Evolutionary conservation across 495 filamentous ascomycete species (phyloP), one percentile per base, ranked within the genome.

Genomic region (Podospora sp.): DNA sequence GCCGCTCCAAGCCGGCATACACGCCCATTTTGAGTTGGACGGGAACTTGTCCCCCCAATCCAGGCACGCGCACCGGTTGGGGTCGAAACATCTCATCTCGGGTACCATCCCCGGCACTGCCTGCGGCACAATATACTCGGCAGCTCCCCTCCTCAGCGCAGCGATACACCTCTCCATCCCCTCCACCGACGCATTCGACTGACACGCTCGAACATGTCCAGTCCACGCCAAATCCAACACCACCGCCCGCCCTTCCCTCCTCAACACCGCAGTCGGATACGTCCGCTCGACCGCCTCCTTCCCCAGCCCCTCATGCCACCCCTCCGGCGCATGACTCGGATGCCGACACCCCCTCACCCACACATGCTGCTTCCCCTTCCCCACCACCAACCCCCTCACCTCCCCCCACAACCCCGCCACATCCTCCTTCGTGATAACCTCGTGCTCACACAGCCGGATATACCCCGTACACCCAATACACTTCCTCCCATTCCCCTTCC

Each of bases 41-140:
- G 56, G 56, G 56, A 26, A 59, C n/a, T 59, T 59, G n/a, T n/a
- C n/a, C n/a, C n/a, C n/a, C 56, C 22, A 59, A 22, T 59, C 56
- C 22, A 27, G 26, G 22, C 56, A 59, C 22, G 21, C 56, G 26
- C 56, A 59, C 22, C 56, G 25, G 56, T 59, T 59, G 21, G 56
- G 56, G n/a, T 59, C 59, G 26, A 59, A 59, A 26, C 56, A 59
- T 22, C 56, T 59, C 56, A 59, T 59, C 26, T 59, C 56, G 18
- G 56, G 22, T 14, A 33, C 20, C 8, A 6, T 25, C 21, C 56
- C 56, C 6, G 21, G 22, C 21, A 8, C 22, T 7, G 56, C 18
- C 56, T 59, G 56, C 21, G 56, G 56, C 14, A 27, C 56, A 11
- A 59, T 59, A 26, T 26, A 59, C 56, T 59, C 56, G 8, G 14